phyloP scores from a whole-genome alignment of 768 basidiomycete species.

The Tubosaeta brunneosetosa region DNA sequence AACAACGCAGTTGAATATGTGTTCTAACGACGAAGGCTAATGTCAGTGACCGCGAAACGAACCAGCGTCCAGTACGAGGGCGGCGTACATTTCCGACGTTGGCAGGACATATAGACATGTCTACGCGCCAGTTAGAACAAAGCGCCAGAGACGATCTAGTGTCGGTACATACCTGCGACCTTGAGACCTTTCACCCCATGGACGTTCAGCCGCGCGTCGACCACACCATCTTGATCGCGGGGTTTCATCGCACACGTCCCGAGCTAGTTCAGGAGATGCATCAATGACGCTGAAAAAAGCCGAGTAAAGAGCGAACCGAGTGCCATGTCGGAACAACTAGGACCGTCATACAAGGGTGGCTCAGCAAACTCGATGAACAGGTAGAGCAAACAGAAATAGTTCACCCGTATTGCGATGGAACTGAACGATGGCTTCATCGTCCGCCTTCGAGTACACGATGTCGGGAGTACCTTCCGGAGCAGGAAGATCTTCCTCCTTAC shows the following conservation, averaged over 20 bases:
- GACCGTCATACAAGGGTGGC: neutral
- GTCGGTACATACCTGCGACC: conserved; percentile 45
- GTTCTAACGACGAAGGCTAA: conserved; percentile 1
- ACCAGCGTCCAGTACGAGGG: no score
- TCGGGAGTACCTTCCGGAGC: conserved; percentile 23
- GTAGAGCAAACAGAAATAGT: no score
- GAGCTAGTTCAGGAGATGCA: conserved; percentile 32
- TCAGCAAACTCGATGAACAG: neutral
- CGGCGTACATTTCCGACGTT: conserved; percentile 22
- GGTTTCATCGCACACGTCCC: conserved; percentile 72
- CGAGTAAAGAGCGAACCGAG: neutral
- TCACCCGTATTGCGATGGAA: conserved; percentile 13
- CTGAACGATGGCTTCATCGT: conserved; percentile 30
- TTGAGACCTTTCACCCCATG: conserved; percentile 58
- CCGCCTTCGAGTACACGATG: conserved; percentile 30
- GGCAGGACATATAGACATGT: conserved; percentile 35
- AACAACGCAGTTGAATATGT: conserved; percentile 11
- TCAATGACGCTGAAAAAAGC: neutral
- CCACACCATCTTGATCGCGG: conserved; percentile 53
- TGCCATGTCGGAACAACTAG: neutral
- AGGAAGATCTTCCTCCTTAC: conserved; percentile 15
- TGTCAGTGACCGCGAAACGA: neutral
- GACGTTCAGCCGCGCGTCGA: conserved; percentile 56
- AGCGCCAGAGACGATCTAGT: no score
- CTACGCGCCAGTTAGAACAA: conserved; percentile 10